A percentile compares a stretch with the other conserved stretches of the same genome.
These are phyloP conservation scores for Pestalotiopsis fici DNA, from an alignment of 2,329 filamentous ascomycete species.

Conservation along the genomic window DNA sequence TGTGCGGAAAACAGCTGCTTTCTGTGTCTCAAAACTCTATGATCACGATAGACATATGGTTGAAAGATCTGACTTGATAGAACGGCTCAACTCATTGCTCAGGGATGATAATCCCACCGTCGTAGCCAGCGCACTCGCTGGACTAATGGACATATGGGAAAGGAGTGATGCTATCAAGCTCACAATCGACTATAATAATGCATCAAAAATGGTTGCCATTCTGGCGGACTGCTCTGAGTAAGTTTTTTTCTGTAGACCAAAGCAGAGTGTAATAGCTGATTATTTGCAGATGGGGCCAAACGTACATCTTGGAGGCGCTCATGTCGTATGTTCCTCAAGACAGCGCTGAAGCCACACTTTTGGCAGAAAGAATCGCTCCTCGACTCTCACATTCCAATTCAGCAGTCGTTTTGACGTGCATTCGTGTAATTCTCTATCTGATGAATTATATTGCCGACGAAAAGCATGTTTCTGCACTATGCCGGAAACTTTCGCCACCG, in stretches of 20 bases:
- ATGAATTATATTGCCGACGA: constrained; percentile 98
- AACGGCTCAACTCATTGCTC: constrained; percentile 84
- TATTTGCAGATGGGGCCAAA: constrained; percentile 84
- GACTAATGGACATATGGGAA: constrained; percentile 98
- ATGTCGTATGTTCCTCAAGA: constrained; percentile 98
- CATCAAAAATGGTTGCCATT: constrained; percentile 97
- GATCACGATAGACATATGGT: constrained; percentile 92
- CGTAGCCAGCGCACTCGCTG: constrained; percentile 88
- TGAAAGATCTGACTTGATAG: constrained; percentile 88
- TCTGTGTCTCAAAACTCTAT: constrained; percentile 95
- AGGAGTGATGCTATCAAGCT: constrained; percentile 96
- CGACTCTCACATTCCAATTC: constrained; percentile 96
- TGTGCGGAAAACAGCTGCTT: constrained; percentile 94
- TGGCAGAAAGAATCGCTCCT: constrained; percentile 94
- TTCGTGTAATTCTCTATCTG: constrained; percentile 92
- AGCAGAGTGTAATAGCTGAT: not conserved
- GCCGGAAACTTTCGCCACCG: constrained; percentile 90
- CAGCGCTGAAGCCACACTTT: constrained; percentile 78
- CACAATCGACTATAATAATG: constrained; percentile 96
- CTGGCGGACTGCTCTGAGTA: constrained; percentile 96
- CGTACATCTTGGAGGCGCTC: constrained; percentile 94
- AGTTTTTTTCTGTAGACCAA: constrained; percentile 32
- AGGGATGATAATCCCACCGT: constrained; percentile 97
- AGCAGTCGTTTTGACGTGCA: constrained; percentile 92
- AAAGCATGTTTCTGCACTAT: constrained; percentile 83